These are phyloP conservation scores for Candida michaelii DNA, from an alignment of 805 yeast species.

Conservation along the genomic window DNA sequence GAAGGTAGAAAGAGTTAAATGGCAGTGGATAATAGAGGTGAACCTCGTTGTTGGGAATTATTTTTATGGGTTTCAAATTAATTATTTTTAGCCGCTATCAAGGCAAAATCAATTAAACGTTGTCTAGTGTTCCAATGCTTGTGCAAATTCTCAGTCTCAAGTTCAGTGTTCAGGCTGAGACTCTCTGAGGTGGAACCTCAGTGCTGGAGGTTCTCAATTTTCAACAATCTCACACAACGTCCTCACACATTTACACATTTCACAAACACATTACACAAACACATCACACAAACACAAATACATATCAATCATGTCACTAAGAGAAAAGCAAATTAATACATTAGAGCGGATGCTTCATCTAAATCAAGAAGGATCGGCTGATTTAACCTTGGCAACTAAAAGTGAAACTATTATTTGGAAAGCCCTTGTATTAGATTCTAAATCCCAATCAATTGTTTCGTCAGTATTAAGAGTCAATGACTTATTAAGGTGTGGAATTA, in stretches of 20 bases:
- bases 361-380: conserved; percentile 61
- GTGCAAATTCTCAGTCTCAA: no score
- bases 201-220: not conserved
- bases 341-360: conserved; percentile 84
- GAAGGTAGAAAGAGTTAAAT: no score
- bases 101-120: no score
- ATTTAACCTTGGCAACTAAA: conserved; percentile 53
- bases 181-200: not conserved
- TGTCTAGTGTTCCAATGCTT: no score
- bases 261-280: no score
- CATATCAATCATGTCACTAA: conserved; percentile 6
- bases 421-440: conserved; percentile 76
- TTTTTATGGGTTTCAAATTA: no score
- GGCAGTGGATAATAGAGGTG: no score
- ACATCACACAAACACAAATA: not conserved
- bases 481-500: conserved; percentile 83
- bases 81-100: no score
- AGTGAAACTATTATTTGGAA: conserved; percentile 85
- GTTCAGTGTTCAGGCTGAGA: not conserved
- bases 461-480: conserved; percentile 93
- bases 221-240: not conserved
- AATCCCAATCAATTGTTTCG: conserved; percentile 82
- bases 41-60: no score
- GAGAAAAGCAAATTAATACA: conserved; percentile 16
- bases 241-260: not conserved